A percentile compares a stretch with the other conserved stretches of the same genome.
Conservation (phyloP, 2,329 filamentous ascomycete species). For the Lasiodiplodia sp. region DNA sequence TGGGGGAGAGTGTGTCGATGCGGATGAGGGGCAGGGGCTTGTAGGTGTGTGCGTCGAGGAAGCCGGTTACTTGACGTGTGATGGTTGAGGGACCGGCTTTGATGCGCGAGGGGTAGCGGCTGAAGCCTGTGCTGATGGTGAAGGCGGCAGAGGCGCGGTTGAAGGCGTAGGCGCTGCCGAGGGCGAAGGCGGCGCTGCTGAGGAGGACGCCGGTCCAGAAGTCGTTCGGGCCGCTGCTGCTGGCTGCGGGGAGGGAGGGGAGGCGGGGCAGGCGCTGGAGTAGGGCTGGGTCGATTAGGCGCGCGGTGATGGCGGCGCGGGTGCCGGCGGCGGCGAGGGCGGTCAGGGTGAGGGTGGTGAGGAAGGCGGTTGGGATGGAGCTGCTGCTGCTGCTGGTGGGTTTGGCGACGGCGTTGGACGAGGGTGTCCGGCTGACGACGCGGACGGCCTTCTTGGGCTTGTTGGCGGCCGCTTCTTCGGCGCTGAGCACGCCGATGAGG, state of each 20-base stretch:
- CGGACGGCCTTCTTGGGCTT: conserved; percentile 32
- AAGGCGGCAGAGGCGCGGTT: conserved; percentile 33
- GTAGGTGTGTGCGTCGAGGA: conserved; percentile 50
- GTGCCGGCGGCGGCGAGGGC: conserved; percentile 7
- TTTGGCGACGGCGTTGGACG: background rate
- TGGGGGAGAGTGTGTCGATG: conserved; percentile 33
- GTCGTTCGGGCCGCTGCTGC: background rate
- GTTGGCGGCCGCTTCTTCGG: conserved; percentile 28
- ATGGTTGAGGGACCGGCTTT: conserved; percentile 36
- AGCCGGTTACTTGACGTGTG: conserved; percentile 6
- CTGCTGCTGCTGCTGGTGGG: background rate
- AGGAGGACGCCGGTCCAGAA: conserved; percentile 45
- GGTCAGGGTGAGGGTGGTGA: background rate
- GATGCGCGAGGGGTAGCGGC: conserved; percentile 45
- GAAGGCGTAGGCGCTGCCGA: conserved; percentile 30
- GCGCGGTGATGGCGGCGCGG: background rate
- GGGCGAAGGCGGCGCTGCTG: conserved; percentile 37
- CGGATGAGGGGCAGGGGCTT: conserved; percentile 54
- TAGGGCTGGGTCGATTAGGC: background rate
- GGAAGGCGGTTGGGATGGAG: background rate
- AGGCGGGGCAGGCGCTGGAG: background rate
- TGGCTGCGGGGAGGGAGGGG: background rate
- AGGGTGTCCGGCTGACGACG: conserved; percentile 22
- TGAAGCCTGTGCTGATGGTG: conserved; percentile 31
- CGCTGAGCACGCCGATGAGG: conserved; percentile 45